These are phyloP conservation scores for Pyrus bretschneideri DNA, from an alignment of 306 rosid genomes.

Conservation along the genomic window DNA sequence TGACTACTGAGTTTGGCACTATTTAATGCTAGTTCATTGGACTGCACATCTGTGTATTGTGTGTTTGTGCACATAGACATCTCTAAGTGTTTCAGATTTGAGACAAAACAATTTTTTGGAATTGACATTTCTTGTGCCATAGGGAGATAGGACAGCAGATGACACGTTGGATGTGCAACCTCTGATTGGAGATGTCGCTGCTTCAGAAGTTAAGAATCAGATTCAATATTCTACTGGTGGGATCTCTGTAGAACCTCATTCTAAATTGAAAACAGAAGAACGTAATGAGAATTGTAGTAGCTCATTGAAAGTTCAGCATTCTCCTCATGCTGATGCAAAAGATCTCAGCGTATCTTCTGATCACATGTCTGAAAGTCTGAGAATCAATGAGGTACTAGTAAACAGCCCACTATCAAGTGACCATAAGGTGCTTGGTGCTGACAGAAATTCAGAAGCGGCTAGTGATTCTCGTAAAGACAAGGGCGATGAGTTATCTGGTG, in stretches of 20 bases:
- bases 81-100: slow-evolving; percentile 20
- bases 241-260: slow-evolving; percentile 26
- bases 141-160: slow-evolving; percentile 48
- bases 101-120: slow-evolving; percentile 11
- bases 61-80: neutral
- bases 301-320: slow-evolving; percentile 35
- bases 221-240: slow-evolving; percentile 40
- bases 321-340: slow-evolving; percentile 39
- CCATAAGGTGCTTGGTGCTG: slow-evolving; percentile 37
- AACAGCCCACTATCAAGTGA: slow-evolving; percentile 35
- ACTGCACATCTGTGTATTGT: neutral
- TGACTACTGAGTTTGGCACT: neutral
- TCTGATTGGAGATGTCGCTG: slow-evolving; percentile 28
- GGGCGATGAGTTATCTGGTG: slow-evolving; percentile 37
- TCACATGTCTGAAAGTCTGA: slow-evolving; percentile 35
- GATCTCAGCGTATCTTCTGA: slow-evolving; percentile 36
- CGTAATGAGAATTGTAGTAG: slow-evolving; percentile 38
- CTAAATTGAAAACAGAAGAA: slow-evolving; percentile 46
- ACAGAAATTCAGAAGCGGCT: slow-evolving; percentile 36
- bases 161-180: slow-evolving; percentile 32
- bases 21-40: neutral
- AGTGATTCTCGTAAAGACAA: slow-evolving; percentile 36
- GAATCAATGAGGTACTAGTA: slow-evolving; percentile 30
- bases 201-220: slow-evolving; percentile 38
- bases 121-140: slow-evolving; percentile 39